Conservation (phyloP, 345 rosid species). For the Kandelia obovata region DNA sequence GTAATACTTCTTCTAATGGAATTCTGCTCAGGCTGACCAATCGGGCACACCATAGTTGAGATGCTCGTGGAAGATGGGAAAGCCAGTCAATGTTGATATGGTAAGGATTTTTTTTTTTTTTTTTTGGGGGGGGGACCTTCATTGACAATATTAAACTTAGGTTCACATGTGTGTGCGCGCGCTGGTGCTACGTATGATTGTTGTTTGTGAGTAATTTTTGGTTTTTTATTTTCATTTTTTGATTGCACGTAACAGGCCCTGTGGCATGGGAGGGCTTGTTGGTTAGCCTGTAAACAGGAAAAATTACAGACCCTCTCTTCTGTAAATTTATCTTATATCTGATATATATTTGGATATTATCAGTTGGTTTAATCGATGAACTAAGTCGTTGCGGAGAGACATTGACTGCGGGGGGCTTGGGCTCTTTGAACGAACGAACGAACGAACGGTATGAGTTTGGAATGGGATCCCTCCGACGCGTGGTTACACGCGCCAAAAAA, state of each 20-base stretch:
- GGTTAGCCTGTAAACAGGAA: conserved; percentile 13
- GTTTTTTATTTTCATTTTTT: background rate
- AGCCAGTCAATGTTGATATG: conserved; percentile 61
- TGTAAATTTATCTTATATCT: background rate
- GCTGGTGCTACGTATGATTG: too few species aligned
- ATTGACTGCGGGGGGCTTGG: too few species aligned
- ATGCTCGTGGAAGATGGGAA: conserved; percentile 71
- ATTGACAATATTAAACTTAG: background rate
- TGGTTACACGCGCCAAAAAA: background rate
- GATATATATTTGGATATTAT: background rate
- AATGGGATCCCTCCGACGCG: too few species aligned
- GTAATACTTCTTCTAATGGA: too few species aligned
- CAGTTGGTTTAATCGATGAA: too few species aligned
- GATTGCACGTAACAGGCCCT: too few species aligned
- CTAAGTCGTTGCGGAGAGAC: too few species aligned
- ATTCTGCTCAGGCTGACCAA: conserved; percentile 46
- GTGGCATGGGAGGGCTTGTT: background rate
- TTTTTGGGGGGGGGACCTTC: background rate
- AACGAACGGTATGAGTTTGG: too few species aligned
- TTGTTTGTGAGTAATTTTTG: background rate
- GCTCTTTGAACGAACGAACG: too few species aligned
- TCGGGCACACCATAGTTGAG: conserved; percentile 79
- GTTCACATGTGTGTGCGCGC: background rate
- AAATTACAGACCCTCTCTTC: background rate
- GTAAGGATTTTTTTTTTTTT: conserved; percentile 35